Percentiles rank a stretch among this genome's conserved stretches.
Conservation (phyloP, 148 eudicot genomes). For the Nepenthes gracilis region DNA sequence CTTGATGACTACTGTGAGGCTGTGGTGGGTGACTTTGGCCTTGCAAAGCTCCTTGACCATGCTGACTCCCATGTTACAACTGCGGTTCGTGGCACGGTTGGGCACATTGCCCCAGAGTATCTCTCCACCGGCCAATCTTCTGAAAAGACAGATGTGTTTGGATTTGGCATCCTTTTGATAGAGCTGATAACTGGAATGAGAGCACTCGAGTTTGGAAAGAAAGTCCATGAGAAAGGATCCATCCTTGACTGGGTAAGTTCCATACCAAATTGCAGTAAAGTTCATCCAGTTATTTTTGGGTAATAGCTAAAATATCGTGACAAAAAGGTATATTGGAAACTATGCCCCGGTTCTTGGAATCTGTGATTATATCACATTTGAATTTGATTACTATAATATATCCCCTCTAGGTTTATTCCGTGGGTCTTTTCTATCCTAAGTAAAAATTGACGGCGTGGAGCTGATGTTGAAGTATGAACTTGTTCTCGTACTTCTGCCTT, state of each 20-base stretch:
- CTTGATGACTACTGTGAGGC: constrained; percentile 71
- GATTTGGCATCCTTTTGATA: constrained; percentile 72
- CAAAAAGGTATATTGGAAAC: too few relatives aligned
- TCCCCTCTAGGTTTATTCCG: too few relatives aligned
- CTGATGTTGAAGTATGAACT: too few relatives aligned
- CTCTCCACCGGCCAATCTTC: constrained; percentile 92
- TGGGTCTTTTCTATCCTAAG: too few relatives aligned
- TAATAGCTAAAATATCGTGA: too few relatives aligned
- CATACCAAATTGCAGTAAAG: not conserved
- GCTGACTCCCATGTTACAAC: constrained; percentile 87
- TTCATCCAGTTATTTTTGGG: too few relatives aligned
- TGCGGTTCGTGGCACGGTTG: constrained; percentile 89
- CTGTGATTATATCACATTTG: too few relatives aligned
- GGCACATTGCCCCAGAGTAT: constrained; percentile 91
- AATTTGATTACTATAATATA: too few relatives aligned
- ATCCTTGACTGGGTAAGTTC: constrained; percentile 80
- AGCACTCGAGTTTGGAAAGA: constrained; percentile 77
- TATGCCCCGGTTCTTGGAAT: too few relatives aligned
- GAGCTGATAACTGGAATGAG: constrained; percentile 89
- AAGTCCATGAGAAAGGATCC: constrained; percentile 64
- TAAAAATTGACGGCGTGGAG: too few relatives aligned
- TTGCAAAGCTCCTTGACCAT: constrained; percentile 87
- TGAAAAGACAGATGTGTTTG: constrained; percentile 89
- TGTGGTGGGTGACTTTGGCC: constrained; percentile 89
- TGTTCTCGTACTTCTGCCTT: too few relatives aligned